phyloP scores from a whole-genome alignment of 1,139 yeast species.

The Pichia sp. region DNA sequence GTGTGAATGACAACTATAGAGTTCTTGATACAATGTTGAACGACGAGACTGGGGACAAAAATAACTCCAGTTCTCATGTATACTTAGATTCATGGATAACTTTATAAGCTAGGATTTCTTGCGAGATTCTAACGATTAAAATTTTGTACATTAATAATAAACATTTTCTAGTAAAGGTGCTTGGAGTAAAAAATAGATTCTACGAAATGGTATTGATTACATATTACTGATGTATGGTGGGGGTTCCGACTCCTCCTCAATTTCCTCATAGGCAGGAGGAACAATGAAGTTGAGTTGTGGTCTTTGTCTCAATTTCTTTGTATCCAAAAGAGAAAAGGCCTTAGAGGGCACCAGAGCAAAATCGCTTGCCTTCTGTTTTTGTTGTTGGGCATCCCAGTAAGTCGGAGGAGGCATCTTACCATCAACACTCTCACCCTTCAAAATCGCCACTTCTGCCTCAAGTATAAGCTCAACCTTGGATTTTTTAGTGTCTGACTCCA shows the following conservation, averaged over 20 bases:
- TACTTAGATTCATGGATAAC: conserved; percentile 29
- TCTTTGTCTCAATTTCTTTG: conserved; percentile 5
- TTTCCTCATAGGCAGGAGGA: conserved; percentile 19
- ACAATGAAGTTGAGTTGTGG: conserved; percentile 12
- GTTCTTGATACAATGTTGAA: conserved; percentile 22
- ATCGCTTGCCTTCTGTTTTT: not conserved
- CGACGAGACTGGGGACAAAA: conserved; percentile 6
- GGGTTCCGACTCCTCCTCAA: conserved; percentile 11
- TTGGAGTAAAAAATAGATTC: not conserved
- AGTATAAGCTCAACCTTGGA: conserved; percentile 25
- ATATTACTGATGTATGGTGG: conserved; percentile 12
- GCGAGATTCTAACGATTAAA: not conserved
- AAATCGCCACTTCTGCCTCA: conserved; percentile 19
- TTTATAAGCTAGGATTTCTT: conserved; percentile 12
- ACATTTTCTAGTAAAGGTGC: not conserved
- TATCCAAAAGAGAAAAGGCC: not conserved
- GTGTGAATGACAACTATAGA: conserved; percentile 30
- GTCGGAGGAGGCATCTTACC: conserved; percentile 25
- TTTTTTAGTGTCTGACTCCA: conserved; percentile 13
- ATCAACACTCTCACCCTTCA: conserved; percentile 20
- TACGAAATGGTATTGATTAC: not conserved
- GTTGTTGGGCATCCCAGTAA: conserved; percentile 14
- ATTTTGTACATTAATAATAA: not conserved
- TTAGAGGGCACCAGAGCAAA: not conserved
- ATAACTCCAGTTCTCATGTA: conserved; percentile 6